Evolutionary conservation across 306 rosid genomes (phyloP), one percentile per base, ranked within the genome.

Genomic region (Casuarina equisetifolia): DNA sequence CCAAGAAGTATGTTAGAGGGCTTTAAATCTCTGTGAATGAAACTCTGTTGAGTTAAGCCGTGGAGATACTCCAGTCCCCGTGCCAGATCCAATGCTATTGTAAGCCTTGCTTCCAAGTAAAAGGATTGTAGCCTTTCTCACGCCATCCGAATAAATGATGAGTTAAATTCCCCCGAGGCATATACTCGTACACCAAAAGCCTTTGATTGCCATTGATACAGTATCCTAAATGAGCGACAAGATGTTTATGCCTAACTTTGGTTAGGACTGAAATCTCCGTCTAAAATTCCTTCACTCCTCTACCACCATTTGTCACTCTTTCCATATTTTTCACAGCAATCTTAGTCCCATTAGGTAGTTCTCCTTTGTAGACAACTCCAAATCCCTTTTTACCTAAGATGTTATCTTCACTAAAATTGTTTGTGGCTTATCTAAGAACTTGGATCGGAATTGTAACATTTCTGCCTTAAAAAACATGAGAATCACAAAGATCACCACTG

Each of bases 271-370:
- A 85, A 36, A 94, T 94, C 88, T 94, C 98, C 38, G 96, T 91
- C 80, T 88, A 89, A 73, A 94, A 94, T 82, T 94, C 98, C 8
- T 82, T 90, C 94, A 90, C 46, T 63, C 96, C 97, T 84, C 92
- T 94, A 58, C 80, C 87, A 9, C 91, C 90, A 82, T 82, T 81
- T 25, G 90, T 88, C 68, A 78, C 91, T 67, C 93, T 89, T 73
- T 89, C 89, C 98, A 92, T 94, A 79, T 96, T 85, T 80, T 94
- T 94, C 72, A 94, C 97, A 53, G 98, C 98, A 71, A 94, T 90
- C 74, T 89, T 88, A 2, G 97, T 94, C 68, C 97, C 97, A 74
- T 90, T 96, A 19, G 82, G 91, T 66, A 94, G 76, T 79, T 90
- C 96, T 25, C 98, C 98, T 73, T 86, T 89, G 70, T 94, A 94